Percentiles rank a stretch among this genome's conserved stretches.
phyloP scores from a whole-genome alignment of 306 rosid species.

The Neltuma alba region DNA sequence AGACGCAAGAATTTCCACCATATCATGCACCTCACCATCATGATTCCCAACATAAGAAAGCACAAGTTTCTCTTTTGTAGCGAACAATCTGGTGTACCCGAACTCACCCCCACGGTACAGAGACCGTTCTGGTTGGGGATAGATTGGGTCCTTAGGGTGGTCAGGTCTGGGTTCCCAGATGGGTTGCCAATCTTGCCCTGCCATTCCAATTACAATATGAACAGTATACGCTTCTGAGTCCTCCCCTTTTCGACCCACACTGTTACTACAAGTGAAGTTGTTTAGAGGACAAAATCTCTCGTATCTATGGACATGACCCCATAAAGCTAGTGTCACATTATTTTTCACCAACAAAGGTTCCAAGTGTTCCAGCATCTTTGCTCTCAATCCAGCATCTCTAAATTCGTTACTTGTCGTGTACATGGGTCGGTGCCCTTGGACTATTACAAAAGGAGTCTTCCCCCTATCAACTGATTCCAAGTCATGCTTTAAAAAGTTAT shows the following conservation, averaged over 20 bases:
- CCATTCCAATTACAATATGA: slow-evolving; percentile 93
- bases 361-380: slow-evolving; percentile 73
- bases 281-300: slow-evolving; percentile 86
- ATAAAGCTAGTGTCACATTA: slow-evolving; percentile 80
- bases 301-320: slow-evolving; percentile 97
- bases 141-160: slow-evolving; percentile 61
- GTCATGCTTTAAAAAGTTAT: slow-evolving; percentile 75
- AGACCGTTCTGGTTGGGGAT: slow-evolving; percentile 77
- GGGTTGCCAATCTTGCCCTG: slow-evolving; percentile 76
- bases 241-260: slow-evolving; percentile 42
- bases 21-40: slow-evolving; percentile 59
- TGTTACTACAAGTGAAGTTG: slow-evolving; percentile 73
- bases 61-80: slow-evolving; percentile 51
- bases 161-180: slow-evolving; percentile 56
- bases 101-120: slow-evolving; percentile 90
- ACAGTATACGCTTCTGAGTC: slow-evolving; percentile 46
- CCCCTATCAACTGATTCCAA: slow-evolving; percentile 73
- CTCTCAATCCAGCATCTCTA: slow-evolving; percentile 68
- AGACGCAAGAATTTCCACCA: slow-evolving; percentile 53
- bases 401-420: slow-evolving; percentile 74
- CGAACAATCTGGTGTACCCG: slow-evolving; percentile 82
- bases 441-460: slow-evolving; percentile 76
- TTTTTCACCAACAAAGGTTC: slow-evolving; percentile 86
- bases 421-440: slow-evolving; percentile 96
- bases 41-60: slow-evolving; percentile 65